Conservation (phyloP, 129 eudicot genomes). For the Pseudognaphalium luteoalbum region DNA sequence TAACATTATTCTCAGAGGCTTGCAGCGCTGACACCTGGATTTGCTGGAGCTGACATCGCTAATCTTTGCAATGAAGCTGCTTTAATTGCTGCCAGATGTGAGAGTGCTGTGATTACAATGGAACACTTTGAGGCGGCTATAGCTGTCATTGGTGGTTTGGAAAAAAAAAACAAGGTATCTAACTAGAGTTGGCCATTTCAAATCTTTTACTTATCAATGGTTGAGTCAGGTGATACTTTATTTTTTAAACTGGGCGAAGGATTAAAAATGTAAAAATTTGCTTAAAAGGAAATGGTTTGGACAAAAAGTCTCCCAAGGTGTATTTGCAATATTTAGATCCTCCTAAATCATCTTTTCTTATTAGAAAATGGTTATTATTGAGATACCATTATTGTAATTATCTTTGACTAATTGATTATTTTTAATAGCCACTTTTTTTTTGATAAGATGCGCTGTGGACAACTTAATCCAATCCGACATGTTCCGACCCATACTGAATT, state of each 20-base stretch:
- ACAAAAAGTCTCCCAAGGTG: too few species aligned
- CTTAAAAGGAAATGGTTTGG: too few species aligned
- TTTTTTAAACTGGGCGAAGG: neutral
- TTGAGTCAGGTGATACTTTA: too few species aligned
- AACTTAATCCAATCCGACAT: neutral
- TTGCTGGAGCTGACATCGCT: slow-evolving; percentile 88
- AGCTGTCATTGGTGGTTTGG: slow-evolving; percentile 62
- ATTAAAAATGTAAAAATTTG: too few species aligned
- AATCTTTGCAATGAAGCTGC: slow-evolving; percentile 93
- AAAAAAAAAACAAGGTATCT: too few species aligned
- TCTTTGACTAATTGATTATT: neutral
- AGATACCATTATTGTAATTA: neutral
- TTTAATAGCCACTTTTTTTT: too few species aligned
- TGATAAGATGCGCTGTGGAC: neutral
- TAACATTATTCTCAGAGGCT: slow-evolving; percentile 67
- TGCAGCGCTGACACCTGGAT: slow-evolving; percentile 85
- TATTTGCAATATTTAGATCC: too few species aligned
- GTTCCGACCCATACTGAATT: too few species aligned
- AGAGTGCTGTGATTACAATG: slow-evolving; percentile 49
- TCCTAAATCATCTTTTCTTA: too few species aligned
- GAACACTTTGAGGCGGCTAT: slow-evolving; percentile 84
- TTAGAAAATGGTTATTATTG: too few species aligned
- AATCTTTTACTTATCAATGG: too few species aligned
- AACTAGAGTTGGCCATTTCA: too few species aligned
- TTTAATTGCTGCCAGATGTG: slow-evolving; percentile 68